Conservation (phyloP, 2,329 filamentous ascomycete species). For the Whalleya microplaca region DNA sequence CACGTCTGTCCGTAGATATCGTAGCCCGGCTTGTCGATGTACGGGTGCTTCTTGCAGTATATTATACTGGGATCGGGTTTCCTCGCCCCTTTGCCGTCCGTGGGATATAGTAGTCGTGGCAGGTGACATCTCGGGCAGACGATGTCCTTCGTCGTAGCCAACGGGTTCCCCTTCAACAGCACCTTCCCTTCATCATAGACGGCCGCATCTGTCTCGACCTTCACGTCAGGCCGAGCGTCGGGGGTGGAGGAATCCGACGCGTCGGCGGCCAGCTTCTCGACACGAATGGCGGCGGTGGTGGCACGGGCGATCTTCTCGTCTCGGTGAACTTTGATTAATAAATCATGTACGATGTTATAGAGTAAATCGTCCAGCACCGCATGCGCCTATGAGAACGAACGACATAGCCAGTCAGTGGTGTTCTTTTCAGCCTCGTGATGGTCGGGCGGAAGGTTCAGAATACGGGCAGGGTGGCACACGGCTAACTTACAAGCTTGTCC, state of each 20-base stretch:
- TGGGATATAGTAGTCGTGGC: conserved; percentile 73
- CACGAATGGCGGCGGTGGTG: conserved; percentile 64
- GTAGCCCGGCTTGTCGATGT: conserved; percentile 74
- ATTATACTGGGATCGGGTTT: conserved; percentile 69
- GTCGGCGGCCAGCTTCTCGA: conserved; percentile 64
- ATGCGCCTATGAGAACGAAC: conserved; percentile 51
- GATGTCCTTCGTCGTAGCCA: conserved; percentile 72
- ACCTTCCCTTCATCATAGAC: conserved; percentile 72
- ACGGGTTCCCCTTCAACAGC: conserved; percentile 70
- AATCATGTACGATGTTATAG: conserved; percentile 76
- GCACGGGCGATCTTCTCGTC: conserved; percentile 77
- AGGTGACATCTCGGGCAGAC: conserved; percentile 76
- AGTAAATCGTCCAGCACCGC: conserved; percentile 74
- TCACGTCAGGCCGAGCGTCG: conserved; percentile 59
- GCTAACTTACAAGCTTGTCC: conserved; percentile 61
- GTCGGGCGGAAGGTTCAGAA: conserved; percentile 1
- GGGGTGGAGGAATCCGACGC: conserved; percentile 56
- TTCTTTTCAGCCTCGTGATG: conserved; percentile 7
- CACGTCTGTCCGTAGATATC: conserved; percentile 85
- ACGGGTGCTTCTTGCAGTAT: conserved; percentile 81
- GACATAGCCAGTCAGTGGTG: conserved; percentile 10
- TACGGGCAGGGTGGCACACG: conserved; percentile 16
- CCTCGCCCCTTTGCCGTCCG: conserved; percentile 68
- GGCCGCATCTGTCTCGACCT: conserved; percentile 68
- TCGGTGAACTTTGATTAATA: conserved; percentile 74